phyloP scores from a whole-genome alignment of 2,329 filamentous ascomycete genomes.

The Colletotrichum magnum region DNA sequence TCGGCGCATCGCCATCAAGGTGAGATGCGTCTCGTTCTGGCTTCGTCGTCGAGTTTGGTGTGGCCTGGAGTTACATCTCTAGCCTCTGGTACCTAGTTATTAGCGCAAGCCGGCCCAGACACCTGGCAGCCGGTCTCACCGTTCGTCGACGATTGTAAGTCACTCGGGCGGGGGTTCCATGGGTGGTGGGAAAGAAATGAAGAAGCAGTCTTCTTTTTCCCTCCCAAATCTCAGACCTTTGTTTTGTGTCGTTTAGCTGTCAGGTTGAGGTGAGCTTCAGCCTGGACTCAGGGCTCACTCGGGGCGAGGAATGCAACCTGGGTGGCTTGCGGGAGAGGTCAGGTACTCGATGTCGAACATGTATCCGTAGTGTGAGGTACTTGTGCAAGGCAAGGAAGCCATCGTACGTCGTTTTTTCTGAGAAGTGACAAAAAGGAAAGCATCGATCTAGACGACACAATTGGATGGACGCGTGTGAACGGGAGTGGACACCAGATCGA shows the following conservation, averaged over 20 bases:
- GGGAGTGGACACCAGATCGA: constrained; percentile 8
- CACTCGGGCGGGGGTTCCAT: background rate
- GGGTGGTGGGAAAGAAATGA: background rate
- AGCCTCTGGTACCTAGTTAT: background rate
- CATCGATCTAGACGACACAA: constrained; percentile 21
- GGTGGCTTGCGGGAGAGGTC: background rate
- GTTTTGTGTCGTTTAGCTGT: background rate
- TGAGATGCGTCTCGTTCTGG: constrained; percentile 14
- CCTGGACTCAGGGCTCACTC: background rate
- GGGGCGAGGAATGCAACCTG: too few species aligned
- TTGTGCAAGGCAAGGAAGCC: background rate
- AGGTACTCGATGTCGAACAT: background rate
- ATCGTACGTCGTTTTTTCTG: constrained; percentile 4
- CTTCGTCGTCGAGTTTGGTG: background rate
- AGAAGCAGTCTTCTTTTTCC: background rate
- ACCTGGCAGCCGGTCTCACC: constrained; percentile 10
- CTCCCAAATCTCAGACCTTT: background rate
- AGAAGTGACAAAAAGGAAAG: constrained; percentile 29
- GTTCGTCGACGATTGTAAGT: constrained; percentile 1
- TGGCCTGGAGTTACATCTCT: background rate
- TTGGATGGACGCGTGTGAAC: constrained; percentile 17
- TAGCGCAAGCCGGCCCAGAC: constrained; percentile 14
- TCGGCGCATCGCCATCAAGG: background rate
- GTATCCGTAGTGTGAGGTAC: background rate
- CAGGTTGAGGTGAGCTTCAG: background rate